Evolutionary conservation across 2,329 filamentous ascomycete species (phyloP), one percentile per base, ranked within the genome.

Genomic region (Zymoseptoria brevis): DNA sequence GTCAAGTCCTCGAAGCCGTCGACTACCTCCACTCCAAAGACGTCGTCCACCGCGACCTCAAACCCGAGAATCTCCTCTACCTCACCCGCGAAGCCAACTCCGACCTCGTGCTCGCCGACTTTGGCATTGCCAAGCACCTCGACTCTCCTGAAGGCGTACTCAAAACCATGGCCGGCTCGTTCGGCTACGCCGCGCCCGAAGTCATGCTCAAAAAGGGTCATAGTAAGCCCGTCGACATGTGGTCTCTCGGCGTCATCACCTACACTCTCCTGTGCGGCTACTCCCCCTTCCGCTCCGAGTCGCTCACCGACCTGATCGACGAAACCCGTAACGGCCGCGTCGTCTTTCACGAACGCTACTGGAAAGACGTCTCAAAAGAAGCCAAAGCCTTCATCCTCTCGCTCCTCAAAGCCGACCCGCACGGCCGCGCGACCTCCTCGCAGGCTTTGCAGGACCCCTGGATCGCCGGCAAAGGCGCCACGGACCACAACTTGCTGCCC

Each of bases 151-250:
- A 92, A 65, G 92, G 96, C 70, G 90, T 96, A 51, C 83, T 99
- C 64, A 97, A 91, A 67, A 97, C 92, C 55, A 99, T 99, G 94
- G 94, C 94, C 50, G 94, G 94, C 50, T 97, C 94, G 0, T 97
- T 99, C 72, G 94, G 94, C 57, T 99, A 99, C 71, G 94, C 94
- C 19, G 94, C 94, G 1, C 94, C 94, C 8, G 94, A 99, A 75
- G 92, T 99, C 60, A 99, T 99, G 94, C 81, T 96, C 65, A 96
- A 96, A 81, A 87, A 90, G 72, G 94, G 94, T 19, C 95, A 99
- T 74, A 94, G 94, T 73, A 99, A 97, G 76, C 90, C 94, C 4
- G 94, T 97, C 35, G 94, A 99, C 73, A 96, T 99, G 90, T 99
- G 94, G 94, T 97, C 94, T 2, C 83, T 99, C 76, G 94, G 94